Evolutionary conservation across 2,329 filamentous ascomycete genomes (phyloP), one percentile per base, ranked within the genome.

Genomic region (Fusarium euwallaceae): DNA sequence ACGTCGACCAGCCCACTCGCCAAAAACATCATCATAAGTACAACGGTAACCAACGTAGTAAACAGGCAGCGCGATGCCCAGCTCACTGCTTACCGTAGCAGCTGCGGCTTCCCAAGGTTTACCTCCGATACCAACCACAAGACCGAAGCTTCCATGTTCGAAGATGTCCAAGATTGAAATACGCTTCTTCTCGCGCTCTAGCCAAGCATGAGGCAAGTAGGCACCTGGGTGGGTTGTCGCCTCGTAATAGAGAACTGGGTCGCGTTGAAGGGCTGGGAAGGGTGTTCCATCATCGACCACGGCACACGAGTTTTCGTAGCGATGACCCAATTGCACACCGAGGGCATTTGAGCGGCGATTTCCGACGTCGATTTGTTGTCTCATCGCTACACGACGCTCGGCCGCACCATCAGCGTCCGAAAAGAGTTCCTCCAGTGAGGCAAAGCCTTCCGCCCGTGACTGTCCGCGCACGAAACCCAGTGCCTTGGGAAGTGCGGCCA

Each of bases 81-180:
- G 76, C 12, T 81, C 73, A 20, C 80, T 74, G 0, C 79, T 73
- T 2, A 88, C 84, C 5, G 75, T 78, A 4, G 70, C 67, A 0
- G 87, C 89, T 2, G 89, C 90, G 0, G 72, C 67, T 61, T 86
- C 87, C 90, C 90, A 92, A 3, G 72, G 80, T 2, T 85, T 82
- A 0, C 90, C 90, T 1, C 89, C 89, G n/a, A 88, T 86, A 0
- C 90, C 89, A 0, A 86, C 88, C 10, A 90, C 78, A 6, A 89
- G 77, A 10, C 80, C 83, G 76, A 90, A 91, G 0, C 77, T 75
- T 0, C 89, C 87, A 63, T 91, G 84, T 0, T 90, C 90, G 0
- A 88, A 88, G 2, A 92, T 80, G 78, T 92, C 90, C 51, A 90
- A 86, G 0, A 89, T 91, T 1, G 89, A 91, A n/a, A 89, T 81